Evolutionary conservation across 805 yeast genomes (phyloP).

Genomic region (Teunomyces funiuensis): DNA sequence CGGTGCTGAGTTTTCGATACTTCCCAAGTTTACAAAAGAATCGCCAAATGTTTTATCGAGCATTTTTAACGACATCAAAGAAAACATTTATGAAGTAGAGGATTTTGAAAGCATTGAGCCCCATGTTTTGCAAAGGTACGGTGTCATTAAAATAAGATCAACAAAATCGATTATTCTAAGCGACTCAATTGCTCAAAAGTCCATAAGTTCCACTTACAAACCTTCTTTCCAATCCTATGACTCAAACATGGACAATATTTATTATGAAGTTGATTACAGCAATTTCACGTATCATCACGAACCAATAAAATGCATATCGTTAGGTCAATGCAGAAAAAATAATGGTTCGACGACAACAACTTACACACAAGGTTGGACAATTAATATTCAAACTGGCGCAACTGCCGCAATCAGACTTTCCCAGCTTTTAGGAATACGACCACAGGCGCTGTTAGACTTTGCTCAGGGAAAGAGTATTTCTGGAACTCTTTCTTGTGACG

Average conservation of each 20-base stretch:
- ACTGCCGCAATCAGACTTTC: not conserved
- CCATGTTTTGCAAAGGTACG: not conserved
- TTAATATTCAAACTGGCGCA: not conserved
- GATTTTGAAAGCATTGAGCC: not conserved
- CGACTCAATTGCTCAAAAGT: not conserved
- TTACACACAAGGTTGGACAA: constrained; percentile 2
- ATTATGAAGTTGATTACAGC: not conserved
- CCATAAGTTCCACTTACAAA: not conserved
- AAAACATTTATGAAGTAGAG: not conserved
- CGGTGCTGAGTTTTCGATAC: not conserved
- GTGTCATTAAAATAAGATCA: not conserved
- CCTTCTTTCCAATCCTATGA: not conserved
- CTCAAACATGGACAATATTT: not conserved
- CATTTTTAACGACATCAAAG: not conserved
- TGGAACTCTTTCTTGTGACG: constrained; percentile 1
- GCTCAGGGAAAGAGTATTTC: not conserved
- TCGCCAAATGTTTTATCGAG: not conserved
- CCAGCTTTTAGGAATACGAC: not conserved
- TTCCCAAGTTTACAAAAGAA: not conserved
- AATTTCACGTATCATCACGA: not conserved
- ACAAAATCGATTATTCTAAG: not conserved
- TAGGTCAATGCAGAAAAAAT: not conserved
- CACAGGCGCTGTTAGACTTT: not conserved
- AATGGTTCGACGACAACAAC: not conserved
- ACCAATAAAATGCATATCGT: not conserved